Base-by-base conservation (phyloP, 345 rosid genomes). In the Iberis pinnata region DNA sequence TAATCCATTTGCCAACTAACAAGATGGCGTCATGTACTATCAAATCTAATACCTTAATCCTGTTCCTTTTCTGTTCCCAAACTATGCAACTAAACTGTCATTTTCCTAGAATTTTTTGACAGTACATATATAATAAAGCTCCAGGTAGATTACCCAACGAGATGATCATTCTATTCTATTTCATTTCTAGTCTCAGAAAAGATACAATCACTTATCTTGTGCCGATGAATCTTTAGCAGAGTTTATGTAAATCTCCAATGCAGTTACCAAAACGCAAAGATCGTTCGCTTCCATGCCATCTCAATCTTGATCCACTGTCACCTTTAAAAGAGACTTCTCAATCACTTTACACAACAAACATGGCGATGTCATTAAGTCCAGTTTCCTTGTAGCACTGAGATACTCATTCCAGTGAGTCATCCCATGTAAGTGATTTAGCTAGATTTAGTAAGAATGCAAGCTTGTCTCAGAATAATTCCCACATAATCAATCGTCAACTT, bases 1-100 rank as follows among this genome's bases (percentile, higher is more conserved):
- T 52, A 55, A 72, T 53, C 71, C 65, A 25, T 68, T 78, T 60
- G 59, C 49, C 19, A 73, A 12, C 64, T 49, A 48, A 67, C 67
- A 60, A 39, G 57, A 53, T 44, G 22, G 16, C 27, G 37, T 29
- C 64, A 52, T 46, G 36, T 58, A 50, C 52, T 6, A 41, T 46
- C 15, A 31, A 60, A 35, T 38, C 61, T 25, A 52, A 39, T 57
- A 43, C 41, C 43, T 33, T 54, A 42, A 46, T 46, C 40, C 12
- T 43, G 8, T 25, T 44, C 18, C 38, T 40, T 15, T 22, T 17
- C 12, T 60, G 58, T 26, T 60, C 53, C 25, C 8, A 12, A 40
- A 54, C 35, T 60, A 48, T 18, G 67, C 27, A 68, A 40, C 56
- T 25, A 48, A 48, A 54, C 58, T 48, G 19, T 68, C 41, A 41